Conservation (phyloP, 129 eudicot species). For the Tanacetum coccineum region DNA sequence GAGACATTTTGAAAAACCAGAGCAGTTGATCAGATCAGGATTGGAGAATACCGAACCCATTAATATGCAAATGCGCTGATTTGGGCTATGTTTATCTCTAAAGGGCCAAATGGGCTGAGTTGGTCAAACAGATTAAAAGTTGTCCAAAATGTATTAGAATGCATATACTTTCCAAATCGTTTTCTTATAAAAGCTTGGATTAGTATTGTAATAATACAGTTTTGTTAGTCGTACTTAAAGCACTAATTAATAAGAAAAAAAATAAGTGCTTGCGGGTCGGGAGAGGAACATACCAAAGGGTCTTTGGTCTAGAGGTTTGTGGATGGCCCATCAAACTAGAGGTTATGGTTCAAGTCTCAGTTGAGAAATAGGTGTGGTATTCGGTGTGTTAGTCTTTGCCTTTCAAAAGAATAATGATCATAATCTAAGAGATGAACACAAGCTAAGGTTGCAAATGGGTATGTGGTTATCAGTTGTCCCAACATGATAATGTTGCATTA, state of each 20-base stretch:
- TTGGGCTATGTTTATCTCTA: neutral
- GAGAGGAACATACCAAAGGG: too few species aligned
- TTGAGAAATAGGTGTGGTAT: too few species aligned
- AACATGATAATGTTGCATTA: neutral
- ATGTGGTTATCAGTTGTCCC: conserved; percentile 2
- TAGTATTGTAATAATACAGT: neutral
- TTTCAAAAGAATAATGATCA: too few species aligned
- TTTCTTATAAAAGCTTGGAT: neutral
- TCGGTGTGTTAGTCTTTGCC: too few species aligned
- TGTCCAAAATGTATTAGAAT: neutral
- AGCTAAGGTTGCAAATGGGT: neutral
- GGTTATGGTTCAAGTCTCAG: too few species aligned
- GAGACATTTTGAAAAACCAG: neutral
- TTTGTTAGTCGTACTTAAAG: neutral
- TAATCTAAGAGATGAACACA: too few species aligned
- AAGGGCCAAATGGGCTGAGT: neutral
- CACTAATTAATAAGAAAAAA: neutral
- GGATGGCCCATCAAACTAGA: too few species aligned
- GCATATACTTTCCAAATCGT: neutral
- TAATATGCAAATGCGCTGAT: neutral
- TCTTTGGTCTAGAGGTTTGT: too few species aligned
- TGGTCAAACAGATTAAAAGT: neutral
- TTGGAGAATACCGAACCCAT: neutral
- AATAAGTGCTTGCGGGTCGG: neutral
- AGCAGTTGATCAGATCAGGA: neutral